Evolutionary conservation across 331 rosid genomes (phyloP).

Genomic region (Acacia pycnantha): DNA sequence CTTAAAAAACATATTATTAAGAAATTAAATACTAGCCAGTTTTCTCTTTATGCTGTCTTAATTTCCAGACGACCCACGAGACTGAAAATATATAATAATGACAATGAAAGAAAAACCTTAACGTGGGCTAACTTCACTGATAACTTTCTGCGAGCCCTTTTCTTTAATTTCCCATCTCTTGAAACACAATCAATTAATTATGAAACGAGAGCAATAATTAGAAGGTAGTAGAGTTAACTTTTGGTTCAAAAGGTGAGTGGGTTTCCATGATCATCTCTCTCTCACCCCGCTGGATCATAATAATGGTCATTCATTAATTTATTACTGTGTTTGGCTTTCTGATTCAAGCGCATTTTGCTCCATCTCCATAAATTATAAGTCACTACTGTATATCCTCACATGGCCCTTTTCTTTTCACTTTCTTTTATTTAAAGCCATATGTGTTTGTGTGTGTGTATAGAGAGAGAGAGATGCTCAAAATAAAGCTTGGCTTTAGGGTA

Average conservation of each 20-base stretch:
- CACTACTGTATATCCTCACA: conserved; percentile 24
- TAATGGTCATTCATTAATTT: not conserved
- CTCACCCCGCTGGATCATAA: conserved; percentile 1
- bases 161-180: not conserved
- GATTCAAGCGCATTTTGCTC: conserved; percentile 22
- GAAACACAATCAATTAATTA: not conserved
- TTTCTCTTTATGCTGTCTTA: not conserved
- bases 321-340: not conserved
- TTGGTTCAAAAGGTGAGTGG: not conserved
- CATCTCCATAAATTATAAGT: conserved; percentile 26
- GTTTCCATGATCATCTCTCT: not conserved
- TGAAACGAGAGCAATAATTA: not conserved
- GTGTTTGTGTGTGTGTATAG: too few species aligned
- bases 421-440: conserved; percentile 40
- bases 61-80: not conserved
- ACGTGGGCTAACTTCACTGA: not conserved
- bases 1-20: not conserved
- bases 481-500: conserved; percentile 29
- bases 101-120: not conserved
- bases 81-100: not conserved
- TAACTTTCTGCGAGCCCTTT: not conserved
- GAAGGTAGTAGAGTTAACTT: not conserved
- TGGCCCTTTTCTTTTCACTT: not conserved
- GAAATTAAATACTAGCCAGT: too few species aligned
- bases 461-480: not conserved